Evolutionary conservation across 805 yeast species (phyloP).

Genomic region (Kuraishia borneana): DNA sequence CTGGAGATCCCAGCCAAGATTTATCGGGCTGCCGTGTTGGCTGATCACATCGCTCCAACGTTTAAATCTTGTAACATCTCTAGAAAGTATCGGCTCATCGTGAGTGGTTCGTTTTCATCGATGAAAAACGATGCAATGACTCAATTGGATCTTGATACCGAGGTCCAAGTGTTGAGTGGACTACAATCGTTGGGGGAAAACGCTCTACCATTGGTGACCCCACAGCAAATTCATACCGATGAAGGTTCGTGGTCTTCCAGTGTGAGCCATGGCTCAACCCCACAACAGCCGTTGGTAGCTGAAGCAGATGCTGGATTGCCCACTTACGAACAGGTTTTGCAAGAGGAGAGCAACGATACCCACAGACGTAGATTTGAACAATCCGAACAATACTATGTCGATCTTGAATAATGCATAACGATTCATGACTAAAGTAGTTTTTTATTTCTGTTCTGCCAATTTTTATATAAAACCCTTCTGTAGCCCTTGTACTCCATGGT

Average conservation of each 20-base stretch:
- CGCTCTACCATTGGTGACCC: conserved; percentile 2
- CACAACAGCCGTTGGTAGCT: background rate
- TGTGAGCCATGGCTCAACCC: background rate
- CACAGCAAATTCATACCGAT: background rate
- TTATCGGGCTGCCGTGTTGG: conserved; percentile 29
- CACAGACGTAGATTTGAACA: conserved; percentile 8
- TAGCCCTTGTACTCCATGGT: too few species aligned
- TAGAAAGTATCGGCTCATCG: conserved; percentile 27
- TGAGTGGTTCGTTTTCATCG: conserved; percentile 20
- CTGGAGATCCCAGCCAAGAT: conserved; percentile 30
- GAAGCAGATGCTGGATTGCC: conserved; percentile 4
- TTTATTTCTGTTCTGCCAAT: too few species aligned
- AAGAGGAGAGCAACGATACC: conserved; percentile 7
- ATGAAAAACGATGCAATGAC: conserved; percentile 3
- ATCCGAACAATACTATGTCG: conserved; percentile 7
- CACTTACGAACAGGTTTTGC: conserved; percentile 7
- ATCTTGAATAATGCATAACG: conserved; percentile 3
- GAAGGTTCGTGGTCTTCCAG: conserved; percentile 2
- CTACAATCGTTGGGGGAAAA: conserved; percentile 8
- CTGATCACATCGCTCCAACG: conserved; percentile 38
- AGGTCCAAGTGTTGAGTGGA: conserved; percentile 12
- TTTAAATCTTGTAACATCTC: conserved; percentile 46
- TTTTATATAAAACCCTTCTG: too few species aligned
- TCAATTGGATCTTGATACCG: conserved; percentile 7
- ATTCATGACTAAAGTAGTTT: too few species aligned